phyloP scores from a whole-genome alignment of 1,284 basidiomycete genomes.

The Anthracocystis panici-leucophaei region DNA sequence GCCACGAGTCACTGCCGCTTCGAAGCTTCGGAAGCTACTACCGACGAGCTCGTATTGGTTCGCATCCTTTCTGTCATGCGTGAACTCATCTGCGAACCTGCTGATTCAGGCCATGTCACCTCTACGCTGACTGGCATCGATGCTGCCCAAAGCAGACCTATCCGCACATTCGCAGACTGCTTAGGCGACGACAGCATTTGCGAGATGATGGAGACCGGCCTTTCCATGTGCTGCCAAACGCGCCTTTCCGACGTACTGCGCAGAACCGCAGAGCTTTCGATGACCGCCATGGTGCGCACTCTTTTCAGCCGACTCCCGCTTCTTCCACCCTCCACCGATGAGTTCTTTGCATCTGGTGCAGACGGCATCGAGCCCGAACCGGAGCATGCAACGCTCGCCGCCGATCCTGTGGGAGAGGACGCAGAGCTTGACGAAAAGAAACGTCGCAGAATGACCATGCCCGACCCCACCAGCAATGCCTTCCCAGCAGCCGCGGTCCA shows the following conservation, averaged over 20 bases:
- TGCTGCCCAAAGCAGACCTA: conserved; percentile 1
- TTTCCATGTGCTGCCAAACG: conserved; percentile 97
- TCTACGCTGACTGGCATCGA: not conserved
- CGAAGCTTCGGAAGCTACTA: conserved; percentile 86
- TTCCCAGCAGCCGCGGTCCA: conserved; percentile 63
- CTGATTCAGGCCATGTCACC: conserved; percentile 1
- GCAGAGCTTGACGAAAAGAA: conserved; percentile 51
- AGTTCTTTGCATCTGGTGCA: conserved; percentile 52
- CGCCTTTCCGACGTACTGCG: conserved; percentile 89
- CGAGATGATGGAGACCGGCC: conserved; percentile 96
- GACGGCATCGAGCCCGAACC: conserved; percentile 54
- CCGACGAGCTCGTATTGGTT: conserved; percentile 91
- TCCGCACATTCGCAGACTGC: conserved; percentile 53
- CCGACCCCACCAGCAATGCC: conserved; percentile 67
- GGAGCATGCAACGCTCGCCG: conserved; percentile 62
- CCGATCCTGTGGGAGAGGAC: conserved; percentile 54
- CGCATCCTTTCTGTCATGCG: conserved; percentile 92
- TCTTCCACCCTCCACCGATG: conserved; percentile 71
- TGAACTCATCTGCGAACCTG: conserved; percentile 77
- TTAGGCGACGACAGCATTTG: conserved; percentile 89
- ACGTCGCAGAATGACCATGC: conserved; percentile 68
- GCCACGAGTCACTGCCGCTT: conserved; percentile 96
- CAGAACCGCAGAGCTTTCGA: conserved; percentile 91
- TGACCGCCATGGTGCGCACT: conserved; percentile 85
- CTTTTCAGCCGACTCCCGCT: conserved; percentile 81